These are phyloP conservation scores for Xylaria sp. DNA, from an alignment of 2,329 filamentous ascomycete species.

Conservation along the genomic window DNA sequence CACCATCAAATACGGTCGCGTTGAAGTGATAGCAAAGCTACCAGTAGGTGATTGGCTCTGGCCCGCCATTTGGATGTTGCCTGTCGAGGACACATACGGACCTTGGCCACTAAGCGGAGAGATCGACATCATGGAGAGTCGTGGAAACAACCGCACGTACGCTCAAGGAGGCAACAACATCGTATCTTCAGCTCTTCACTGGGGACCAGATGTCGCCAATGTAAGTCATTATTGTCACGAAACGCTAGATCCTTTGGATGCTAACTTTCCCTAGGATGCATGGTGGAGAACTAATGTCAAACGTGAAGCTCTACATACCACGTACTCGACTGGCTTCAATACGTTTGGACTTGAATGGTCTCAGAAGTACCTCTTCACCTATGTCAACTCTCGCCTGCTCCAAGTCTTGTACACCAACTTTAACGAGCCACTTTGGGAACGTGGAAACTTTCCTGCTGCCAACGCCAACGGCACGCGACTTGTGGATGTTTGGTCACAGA, in stretches of 20 bases:
- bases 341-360: slow-evolving; percentile 88
- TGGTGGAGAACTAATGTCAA: slow-evolving; percentile 89
- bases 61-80: slow-evolving; percentile 94
- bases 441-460: slow-evolving; percentile 72
- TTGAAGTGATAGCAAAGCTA: slow-evolving; percentile 81
- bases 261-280: slow-evolving; percentile 60
- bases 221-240: slow-evolving; percentile 21
- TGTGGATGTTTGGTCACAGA: slow-evolving; percentile 70
- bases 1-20: slow-evolving; percentile 80
- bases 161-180: slow-evolving; percentile 83
- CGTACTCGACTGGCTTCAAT: slow-evolving; percentile 75
- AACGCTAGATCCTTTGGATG: background rate
- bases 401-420: slow-evolving; percentile 86
- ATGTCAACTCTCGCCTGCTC: slow-evolving; percentile 80
- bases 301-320: slow-evolving; percentile 77
- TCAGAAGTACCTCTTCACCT: slow-evolving; percentile 88
- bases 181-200: slow-evolving; percentile 81
- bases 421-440: slow-evolving; percentile 72
- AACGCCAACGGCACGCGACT: slow-evolving; percentile 73
- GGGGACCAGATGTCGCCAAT: slow-evolving; percentile 76
- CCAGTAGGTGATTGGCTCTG: slow-evolving; percentile 86
- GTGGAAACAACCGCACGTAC: slow-evolving; percentile 85
- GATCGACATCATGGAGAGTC: slow-evolving; percentile 83
- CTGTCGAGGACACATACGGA: slow-evolving; percentile 76
- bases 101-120: slow-evolving; percentile 82